phyloP scores from a whole-genome alignment of 2,329 filamentous ascomycete species.

The Pseudogymnoascus sp. region DNA sequence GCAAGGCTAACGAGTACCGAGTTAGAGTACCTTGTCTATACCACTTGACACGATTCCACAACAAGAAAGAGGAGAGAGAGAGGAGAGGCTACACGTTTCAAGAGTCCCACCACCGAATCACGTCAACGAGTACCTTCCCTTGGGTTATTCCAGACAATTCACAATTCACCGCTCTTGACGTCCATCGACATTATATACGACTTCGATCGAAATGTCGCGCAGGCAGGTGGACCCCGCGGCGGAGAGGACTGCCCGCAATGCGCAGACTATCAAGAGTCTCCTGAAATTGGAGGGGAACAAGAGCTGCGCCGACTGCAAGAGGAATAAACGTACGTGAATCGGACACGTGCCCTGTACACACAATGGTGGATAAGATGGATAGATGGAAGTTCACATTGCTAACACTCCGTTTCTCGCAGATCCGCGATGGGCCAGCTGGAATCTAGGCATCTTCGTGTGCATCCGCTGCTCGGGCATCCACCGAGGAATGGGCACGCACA shows the following conservation, averaged over 20 bases:
- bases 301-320: slow-evolving; percentile 96
- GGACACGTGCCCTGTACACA: neutral
- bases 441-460: slow-evolving; percentile 93
- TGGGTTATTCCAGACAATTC: neutral
- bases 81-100: neutral
- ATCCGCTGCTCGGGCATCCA: slow-evolving; percentile 98
- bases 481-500: slow-evolving; percentile 97
- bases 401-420: slow-evolving; percentile 47
- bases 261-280: slow-evolving; percentile 86
- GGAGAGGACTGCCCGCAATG: slow-evolving; percentile 87
- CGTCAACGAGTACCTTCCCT: neutral
- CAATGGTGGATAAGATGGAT: neutral
- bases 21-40: neutral
- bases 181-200: neutral
- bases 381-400: slow-evolving; percentile 15
- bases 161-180: neutral
- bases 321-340: slow-evolving; percentile 78
- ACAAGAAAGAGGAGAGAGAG: neutral
- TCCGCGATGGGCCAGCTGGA: slow-evolving; percentile 99
- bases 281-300: slow-evolving; percentile 95
- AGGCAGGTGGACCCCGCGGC: slow-evolving; percentile 70
- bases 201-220: slow-evolving; percentile 60
- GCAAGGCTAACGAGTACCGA: slow-evolving; percentile 5
- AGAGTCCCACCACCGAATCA: neutral
- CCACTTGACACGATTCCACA: slow-evolving; percentile 9